Conservation (phyloP, 768 basidiomycete species). For the Pulveroboletus frians region DNA sequence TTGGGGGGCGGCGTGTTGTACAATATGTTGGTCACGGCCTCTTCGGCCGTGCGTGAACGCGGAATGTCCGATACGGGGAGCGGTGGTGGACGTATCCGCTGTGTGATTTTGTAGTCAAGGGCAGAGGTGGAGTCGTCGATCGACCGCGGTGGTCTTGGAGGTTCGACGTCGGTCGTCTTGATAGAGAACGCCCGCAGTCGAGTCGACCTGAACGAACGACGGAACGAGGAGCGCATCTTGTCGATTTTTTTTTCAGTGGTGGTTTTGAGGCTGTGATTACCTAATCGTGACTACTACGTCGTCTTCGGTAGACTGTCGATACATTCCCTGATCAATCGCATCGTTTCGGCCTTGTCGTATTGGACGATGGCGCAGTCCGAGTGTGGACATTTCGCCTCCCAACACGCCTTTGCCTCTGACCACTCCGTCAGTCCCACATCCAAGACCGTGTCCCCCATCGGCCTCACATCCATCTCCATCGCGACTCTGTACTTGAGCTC, state of each 20-base stretch:
- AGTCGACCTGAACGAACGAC: no score
- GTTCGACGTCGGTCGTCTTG: slow-evolving; percentile 24
- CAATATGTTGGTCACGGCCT: slow-evolving; percentile 95
- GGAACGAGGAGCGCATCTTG: no score
- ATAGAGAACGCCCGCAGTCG: no score
- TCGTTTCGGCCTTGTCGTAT: slow-evolving; percentile 52
- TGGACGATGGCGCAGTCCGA: slow-evolving; percentile 42
- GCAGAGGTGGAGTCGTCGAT: slow-evolving; percentile 95
- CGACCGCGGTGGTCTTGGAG: slow-evolving; percentile 68
- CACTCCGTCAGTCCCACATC: slow-evolving; percentile 47
- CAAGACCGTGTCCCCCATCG: slow-evolving; percentile 54
- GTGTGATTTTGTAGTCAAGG: slow-evolving; percentile 81
- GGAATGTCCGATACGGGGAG: slow-evolving; percentile 85
- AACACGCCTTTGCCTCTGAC: slow-evolving; percentile 57
- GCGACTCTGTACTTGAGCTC: slow-evolving; percentile 56
- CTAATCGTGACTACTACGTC: slow-evolving; percentile 17
- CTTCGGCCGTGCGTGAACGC: slow-evolving; percentile 79
- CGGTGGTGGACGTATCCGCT: slow-evolving; percentile 71
- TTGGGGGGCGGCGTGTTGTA: slow-evolving; percentile 95
- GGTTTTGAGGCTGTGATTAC: slow-evolving; percentile 8
- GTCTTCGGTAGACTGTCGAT: slow-evolving; percentile 45
- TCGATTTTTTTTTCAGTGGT: no score
- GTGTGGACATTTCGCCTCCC: slow-evolving; percentile 51
- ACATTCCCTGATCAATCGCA: slow-evolving; percentile 51
- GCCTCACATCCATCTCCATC: slow-evolving; percentile 53